Evolutionary conservation across 2,329 filamentous ascomycete species (phyloP).

Genomic region (Fusarium torreyae): DNA sequence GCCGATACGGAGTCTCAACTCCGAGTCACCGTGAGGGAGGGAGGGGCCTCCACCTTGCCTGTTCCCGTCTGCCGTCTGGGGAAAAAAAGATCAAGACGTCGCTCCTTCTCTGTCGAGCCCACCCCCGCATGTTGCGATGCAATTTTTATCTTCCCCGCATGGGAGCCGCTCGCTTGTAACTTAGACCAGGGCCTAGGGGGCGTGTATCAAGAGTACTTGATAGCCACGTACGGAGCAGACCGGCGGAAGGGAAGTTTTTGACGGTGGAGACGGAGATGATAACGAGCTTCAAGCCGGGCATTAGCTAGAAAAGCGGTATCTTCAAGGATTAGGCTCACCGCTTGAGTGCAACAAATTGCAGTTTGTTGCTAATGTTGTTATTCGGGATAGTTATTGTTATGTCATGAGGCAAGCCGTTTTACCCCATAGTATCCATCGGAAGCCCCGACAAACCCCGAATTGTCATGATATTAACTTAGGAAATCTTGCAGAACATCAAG

Average conservation of each 20-base stretch:
- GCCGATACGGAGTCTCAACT: constrained; percentile 33
- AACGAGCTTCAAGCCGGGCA: constrained; percentile 11
- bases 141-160: constrained; percentile 45
- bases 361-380: constrained; percentile 1
- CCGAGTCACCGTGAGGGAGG: constrained; percentile 37
- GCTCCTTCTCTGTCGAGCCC: constrained; percentile 28
- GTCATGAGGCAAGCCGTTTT: constrained; percentile 37
- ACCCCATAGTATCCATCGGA: constrained; percentile 34
- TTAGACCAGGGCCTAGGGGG: constrained; percentile 29
- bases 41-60: constrained; percentile 10
- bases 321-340: neutral
- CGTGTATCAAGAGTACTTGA: constrained; percentile 19
- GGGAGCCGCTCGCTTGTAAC: constrained; percentile 43
- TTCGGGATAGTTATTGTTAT: constrained; percentile 28
- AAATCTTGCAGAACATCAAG: neutral
- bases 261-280: constrained; percentile 31
- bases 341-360: constrained; percentile 2
- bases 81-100: constrained; percentile 22
- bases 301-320: constrained; percentile 8
- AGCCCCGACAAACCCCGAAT: constrained; percentile 22
- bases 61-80: constrained; percentile 30
- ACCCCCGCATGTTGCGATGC: constrained; percentile 43
- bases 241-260: constrained; percentile 41
- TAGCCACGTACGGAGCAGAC: constrained; percentile 19
- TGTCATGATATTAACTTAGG: constrained; percentile 33